These are phyloP conservation scores for Melanogaster broomeanus DNA, from an alignment of 768 basidiomycete species.

Conservation along the genomic window DNA sequence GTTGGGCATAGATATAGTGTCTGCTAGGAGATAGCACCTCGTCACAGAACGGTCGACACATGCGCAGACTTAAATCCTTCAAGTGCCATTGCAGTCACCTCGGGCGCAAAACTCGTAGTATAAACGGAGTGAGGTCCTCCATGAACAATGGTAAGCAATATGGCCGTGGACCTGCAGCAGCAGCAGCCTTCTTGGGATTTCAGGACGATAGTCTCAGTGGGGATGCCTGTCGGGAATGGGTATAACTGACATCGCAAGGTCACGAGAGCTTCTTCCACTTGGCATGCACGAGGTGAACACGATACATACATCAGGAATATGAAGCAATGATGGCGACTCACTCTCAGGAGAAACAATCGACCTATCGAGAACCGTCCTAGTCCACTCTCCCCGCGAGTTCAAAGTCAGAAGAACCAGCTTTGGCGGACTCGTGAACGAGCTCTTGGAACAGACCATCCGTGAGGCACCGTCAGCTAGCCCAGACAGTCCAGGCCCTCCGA, in stretches of 20 bases:
- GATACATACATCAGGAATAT: too few relatives aligned
- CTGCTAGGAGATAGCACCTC: constrained; percentile 28
- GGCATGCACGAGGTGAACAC: background rate
- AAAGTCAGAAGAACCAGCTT: constrained; percentile 52
- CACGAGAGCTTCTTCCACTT: constrained; percentile 48
- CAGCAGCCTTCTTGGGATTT: constrained; percentile 30
- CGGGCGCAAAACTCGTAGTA: constrained; percentile 49
- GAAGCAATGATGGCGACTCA: constrained; percentile 21
- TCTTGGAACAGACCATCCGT: constrained; percentile 52
- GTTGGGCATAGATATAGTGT: constrained; percentile 61
- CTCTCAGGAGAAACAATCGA: constrained; percentile 42
- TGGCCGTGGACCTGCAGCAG: constrained; percentile 28
- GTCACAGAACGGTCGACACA: background rate
- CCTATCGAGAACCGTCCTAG: constrained; percentile 40
- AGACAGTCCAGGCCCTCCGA: constrained; percentile 10
- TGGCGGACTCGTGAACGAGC: constrained; percentile 46
- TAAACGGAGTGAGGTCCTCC: constrained; percentile 62
- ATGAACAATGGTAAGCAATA: constrained; percentile 56
- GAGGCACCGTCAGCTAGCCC: constrained; percentile 43
- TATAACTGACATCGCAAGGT: constrained; percentile 44
- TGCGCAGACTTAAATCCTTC: constrained; percentile 55
- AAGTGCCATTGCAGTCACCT: constrained; percentile 46
- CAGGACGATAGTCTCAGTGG: constrained; percentile 58
- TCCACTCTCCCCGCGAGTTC: constrained; percentile 13
- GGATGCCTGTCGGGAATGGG: constrained; percentile 49